phyloP scores from a whole-genome alignment of 805 yeast genomes.

The Ogataea methanolica region DNA sequence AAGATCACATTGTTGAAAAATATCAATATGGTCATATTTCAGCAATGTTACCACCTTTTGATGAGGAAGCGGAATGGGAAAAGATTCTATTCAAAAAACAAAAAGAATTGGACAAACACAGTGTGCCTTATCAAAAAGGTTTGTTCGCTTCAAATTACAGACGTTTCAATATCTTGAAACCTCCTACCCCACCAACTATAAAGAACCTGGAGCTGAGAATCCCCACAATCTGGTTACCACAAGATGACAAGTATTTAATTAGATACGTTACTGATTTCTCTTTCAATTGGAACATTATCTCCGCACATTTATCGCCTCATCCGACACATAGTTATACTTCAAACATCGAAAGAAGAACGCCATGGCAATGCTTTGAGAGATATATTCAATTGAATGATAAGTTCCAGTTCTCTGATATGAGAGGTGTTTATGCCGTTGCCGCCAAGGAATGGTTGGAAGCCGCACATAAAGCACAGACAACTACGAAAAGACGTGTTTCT shows the following conservation, averaged over 20 bases:
- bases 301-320: conserved; percentile 68
- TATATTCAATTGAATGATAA: conserved; percentile 89
- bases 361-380: conserved; percentile 98
- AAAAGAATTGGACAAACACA: conserved; percentile 36
- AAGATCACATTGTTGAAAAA: conserved; percentile 26
- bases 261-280: conserved; percentile 80
- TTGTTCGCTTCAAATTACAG: conserved; percentile 50
- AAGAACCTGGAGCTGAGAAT: conserved; percentile 77
- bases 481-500: conserved; percentile 81
- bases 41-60: conserved; percentile 58
- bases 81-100: conserved; percentile 49
- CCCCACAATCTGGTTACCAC: conserved; percentile 95
- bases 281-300: conserved; percentile 90
- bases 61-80: conserved; percentile 57
- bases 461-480: conserved; percentile 82
- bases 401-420: conserved; percentile 81
- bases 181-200: conserved; percentile 88
- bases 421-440: conserved; percentile 75
- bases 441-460: conserved; percentile 93
- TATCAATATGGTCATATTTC: conserved; percentile 51
- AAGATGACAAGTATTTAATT: conserved; percentile 78
- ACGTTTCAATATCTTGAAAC: conserved; percentile 62
- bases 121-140: conserved; percentile 47
- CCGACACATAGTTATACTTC: conserved; percentile 72
- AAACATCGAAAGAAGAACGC: conserved; percentile 90